A percentile compares a stretch with the other conserved stretches of the same genome.
Conservation (phyloP, 768 basidiomycete species). For the Tylopilus felleus region DNA sequence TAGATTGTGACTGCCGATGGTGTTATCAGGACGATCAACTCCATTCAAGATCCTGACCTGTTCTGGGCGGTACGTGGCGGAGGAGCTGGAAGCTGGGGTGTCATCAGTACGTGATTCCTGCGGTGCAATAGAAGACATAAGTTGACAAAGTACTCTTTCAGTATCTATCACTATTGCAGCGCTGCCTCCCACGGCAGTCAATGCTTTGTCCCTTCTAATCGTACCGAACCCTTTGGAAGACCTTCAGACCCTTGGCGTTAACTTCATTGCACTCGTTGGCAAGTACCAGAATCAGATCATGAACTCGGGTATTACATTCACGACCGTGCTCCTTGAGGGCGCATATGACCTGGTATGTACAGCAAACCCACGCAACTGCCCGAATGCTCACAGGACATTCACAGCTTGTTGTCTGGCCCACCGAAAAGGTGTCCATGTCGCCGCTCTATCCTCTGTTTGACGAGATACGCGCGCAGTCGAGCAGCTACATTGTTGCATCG, state of each 20-base stretch:
- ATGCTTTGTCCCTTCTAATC: conserved; percentile 6
- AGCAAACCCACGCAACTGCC: background rate
- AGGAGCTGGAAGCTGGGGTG: conserved; percentile 48
- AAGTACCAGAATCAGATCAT: conserved; percentile 15
- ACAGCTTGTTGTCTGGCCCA: conserved; percentile 12
- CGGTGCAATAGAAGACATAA: background rate
- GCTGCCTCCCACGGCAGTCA: conserved; percentile 5
- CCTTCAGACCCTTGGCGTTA: conserved; percentile 5
- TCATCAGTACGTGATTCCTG: conserved; percentile 30
- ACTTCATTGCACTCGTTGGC: conserved; percentile 18
- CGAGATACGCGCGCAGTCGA: conserved; percentile 11
- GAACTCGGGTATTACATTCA: conserved; percentile 8
- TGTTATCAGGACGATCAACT: conserved; percentile 37
- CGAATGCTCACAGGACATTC: background rate
- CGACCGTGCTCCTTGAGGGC: background rate
- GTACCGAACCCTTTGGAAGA: conserved; percentile 12
- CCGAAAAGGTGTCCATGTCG: conserved; percentile 3
- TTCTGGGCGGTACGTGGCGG: conserved; percentile 55
- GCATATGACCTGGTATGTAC: conserved; percentile 8
- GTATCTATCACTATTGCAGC: conserved; percentile 18
- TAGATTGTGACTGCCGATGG: conserved; percentile 43
- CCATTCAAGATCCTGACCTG: conserved; percentile 39
- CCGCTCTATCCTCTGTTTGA: conserved; percentile 14
- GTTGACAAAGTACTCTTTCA: background rate
- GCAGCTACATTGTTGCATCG: conserved; percentile 8